These are phyloP conservation scores for Ogataea nonfermentans DNA, from an alignment of 805 yeast genomes.

Conservation along the genomic window DNA sequence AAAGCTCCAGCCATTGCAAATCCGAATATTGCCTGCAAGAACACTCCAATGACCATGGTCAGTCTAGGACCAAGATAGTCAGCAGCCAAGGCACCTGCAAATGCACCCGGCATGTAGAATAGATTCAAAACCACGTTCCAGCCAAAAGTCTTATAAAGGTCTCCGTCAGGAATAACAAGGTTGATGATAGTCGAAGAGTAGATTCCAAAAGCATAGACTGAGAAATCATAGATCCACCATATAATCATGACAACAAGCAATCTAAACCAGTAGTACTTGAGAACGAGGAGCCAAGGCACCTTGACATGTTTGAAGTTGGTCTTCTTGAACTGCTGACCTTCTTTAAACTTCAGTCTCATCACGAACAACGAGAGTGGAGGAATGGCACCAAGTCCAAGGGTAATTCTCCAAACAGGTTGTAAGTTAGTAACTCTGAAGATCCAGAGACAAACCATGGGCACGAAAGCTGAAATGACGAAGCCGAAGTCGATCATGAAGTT, in stretches of 20 bases:
- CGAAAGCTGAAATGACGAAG: constrained; percentile 79
- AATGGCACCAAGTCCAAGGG: constrained; percentile 86
- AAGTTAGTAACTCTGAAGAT: constrained; percentile 71
- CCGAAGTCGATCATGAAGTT: constrained; percentile 86
- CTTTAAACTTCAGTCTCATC: constrained; percentile 72
- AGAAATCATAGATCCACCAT: constrained; percentile 92
- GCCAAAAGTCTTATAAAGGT: constrained; percentile 75
- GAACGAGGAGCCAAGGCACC: constrained; percentile 64
- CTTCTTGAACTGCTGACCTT: constrained; percentile 69
- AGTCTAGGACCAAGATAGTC: constrained; percentile 91
- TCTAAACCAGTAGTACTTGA: constrained; percentile 86
- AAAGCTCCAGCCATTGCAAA: constrained; percentile 78
- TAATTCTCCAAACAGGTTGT: constrained; percentile 86
- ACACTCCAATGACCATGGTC: constrained; percentile 67
- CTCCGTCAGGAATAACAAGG: constrained; percentile 54
- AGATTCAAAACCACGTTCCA: constrained; percentile 89
- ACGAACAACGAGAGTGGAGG: constrained; percentile 79
- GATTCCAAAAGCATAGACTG: constrained; percentile 82
- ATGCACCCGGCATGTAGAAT: constrained; percentile 88
- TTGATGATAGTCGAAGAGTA: constrained; percentile 72
- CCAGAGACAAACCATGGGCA: constrained; percentile 83
- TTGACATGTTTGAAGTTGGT: constrained; percentile 61
- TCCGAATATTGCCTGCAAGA: constrained; percentile 75
- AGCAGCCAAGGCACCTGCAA: constrained; percentile 80
- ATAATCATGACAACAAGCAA: constrained; percentile 65